Evolutionary conservation across 2,329 filamentous ascomycete genomes (phyloP).

Genomic region (Colletotrichum sp.): DNA sequence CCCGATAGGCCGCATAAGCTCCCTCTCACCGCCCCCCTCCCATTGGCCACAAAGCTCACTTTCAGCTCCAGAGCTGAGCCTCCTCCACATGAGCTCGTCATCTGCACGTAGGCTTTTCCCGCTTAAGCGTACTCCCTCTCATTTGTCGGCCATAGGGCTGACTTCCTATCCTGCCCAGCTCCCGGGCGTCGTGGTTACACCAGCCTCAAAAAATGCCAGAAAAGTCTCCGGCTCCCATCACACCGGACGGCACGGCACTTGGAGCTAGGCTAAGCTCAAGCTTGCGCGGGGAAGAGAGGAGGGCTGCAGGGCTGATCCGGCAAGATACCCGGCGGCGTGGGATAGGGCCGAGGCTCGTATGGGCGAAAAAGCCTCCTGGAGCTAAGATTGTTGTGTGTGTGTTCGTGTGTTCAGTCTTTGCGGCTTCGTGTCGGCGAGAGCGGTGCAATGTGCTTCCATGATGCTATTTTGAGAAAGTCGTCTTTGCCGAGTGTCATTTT

Average conservation of each 20-base stretch:
- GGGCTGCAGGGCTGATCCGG: not conserved
- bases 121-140: not conserved
- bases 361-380: not conserved
- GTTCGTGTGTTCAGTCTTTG: not conserved
- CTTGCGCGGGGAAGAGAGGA: not conserved
- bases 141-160: not conserved
- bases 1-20: not conserved
- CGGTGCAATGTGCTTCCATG: not conserved
- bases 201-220: not conserved
- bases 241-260: not conserved
- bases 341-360: not conserved
- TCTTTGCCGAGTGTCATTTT: not conserved
- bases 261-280: not conserved
- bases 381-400: not conserved
- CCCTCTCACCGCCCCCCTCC: not conserved
- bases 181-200: not conserved
- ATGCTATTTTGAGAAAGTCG: constrained; percentile 2
- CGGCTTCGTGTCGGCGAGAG: not conserved
- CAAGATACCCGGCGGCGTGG: not conserved
- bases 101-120: not conserved
- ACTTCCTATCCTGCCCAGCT: not conserved
- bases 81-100: not conserved
- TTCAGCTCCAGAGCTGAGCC: constrained; percentile 7
- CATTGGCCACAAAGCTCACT: not conserved
- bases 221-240: not conserved